Conservation (phyloP, 192 early-diverging fungal species). For the Umbelopsis vinacea region DNA sequence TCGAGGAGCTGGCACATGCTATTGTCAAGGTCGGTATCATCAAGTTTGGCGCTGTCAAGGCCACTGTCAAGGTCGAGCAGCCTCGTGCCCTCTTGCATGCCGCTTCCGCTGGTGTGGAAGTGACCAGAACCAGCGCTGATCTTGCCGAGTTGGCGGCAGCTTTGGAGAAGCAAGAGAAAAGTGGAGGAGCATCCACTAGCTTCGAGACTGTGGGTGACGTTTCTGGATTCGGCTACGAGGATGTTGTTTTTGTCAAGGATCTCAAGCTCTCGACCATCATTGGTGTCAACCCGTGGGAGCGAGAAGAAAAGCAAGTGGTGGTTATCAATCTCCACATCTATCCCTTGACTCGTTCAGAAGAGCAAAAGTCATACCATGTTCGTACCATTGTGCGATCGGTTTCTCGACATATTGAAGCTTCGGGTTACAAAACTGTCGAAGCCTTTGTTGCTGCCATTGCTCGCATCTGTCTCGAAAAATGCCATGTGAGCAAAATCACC, state of each 20-base stretch:
- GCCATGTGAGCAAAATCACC: slow-evolving; percentile 86
- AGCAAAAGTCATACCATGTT: slow-evolving; percentile 82
- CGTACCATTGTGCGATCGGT: slow-evolving; percentile 87
- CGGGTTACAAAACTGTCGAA: slow-evolving; percentile 94
- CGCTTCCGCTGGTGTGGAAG: slow-evolving; percentile 83
- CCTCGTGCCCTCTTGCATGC: slow-evolving; percentile 92
- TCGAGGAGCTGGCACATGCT: slow-evolving; percentile 73
- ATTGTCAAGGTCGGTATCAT: slow-evolving; percentile 64
- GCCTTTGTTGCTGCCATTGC: slow-evolving; percentile 87
- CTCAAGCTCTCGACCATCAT: slow-evolving; percentile 85
- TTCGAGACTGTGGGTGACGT: slow-evolving; percentile 44
- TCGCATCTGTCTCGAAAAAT: slow-evolving; percentile 73
- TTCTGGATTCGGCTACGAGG: slow-evolving; percentile 56
- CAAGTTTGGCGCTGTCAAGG: slow-evolving; percentile 66
- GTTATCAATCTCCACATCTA: slow-evolving; percentile 80
- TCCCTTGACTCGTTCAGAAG: slow-evolving; percentile 49
- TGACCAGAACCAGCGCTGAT: slow-evolving; percentile 75
- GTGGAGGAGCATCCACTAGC: slow-evolving; percentile 2
- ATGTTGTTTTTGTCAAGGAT: slow-evolving; percentile 85
- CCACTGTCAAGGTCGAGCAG: slow-evolving; percentile 80
- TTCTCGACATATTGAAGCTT: slow-evolving; percentile 79
- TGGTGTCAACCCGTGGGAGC: slow-evolving; percentile 95
- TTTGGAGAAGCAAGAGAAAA: slow-evolving; percentile 18
- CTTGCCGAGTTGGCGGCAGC: slow-evolving; percentile 22
- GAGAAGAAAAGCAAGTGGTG: slow-evolving; percentile 90